A percentile compares a stretch with the other conserved stretches of the same genome.
phyloP scores from a whole-genome alignment of 2,329 filamentous ascomycete species.

The Simplicillium sp. region DNA sequence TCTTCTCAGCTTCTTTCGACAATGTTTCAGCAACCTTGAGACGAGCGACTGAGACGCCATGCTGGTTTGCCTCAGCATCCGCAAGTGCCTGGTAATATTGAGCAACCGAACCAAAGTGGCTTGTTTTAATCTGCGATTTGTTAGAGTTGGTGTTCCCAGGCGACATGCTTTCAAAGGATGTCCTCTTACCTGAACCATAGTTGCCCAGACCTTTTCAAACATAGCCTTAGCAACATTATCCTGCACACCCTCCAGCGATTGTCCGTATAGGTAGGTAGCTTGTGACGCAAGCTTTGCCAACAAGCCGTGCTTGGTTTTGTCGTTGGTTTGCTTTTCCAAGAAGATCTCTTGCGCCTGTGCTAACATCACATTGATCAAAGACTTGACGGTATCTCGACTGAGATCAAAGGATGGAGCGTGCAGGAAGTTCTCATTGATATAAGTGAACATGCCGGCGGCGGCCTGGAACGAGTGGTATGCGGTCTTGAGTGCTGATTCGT shows the following conservation, averaged over 20 bases:
- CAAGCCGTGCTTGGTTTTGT: conserved; percentile 85
- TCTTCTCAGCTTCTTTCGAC: conserved; percentile 67
- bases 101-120: conserved; percentile 73
- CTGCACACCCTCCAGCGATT: conserved; percentile 82
- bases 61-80: conserved; percentile 80
- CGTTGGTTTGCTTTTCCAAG: conserved; percentile 86
- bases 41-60: conserved; percentile 76
- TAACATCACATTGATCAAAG: conserved; percentile 83
- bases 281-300: conserved; percentile 91
- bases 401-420: conserved; percentile 95
- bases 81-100: conserved; percentile 91
- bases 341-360: conserved; percentile 97
- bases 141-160: conserved; percentile 8
- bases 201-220: conserved; percentile 89
- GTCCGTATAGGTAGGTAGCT: conserved; percentile 76
- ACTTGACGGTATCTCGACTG: conserved; percentile 91
- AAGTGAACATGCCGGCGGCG: conserved; percentile 98
- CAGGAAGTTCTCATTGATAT: conserved; percentile 99
- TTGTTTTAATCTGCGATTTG: conserved; percentile 57
- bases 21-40: conserved; percentile 72
- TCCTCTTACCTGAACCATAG: conserved; percentile 61
- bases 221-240: conserved; percentile 86
- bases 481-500: conserved; percentile 88
- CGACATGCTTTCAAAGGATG: background rate
- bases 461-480: conserved; percentile 98